Evolutionary conservation across 176 grass and related monocot species (phyloP), one percentile per base, ranked within the genome.

Genomic region (Carex cristatella): DNA sequence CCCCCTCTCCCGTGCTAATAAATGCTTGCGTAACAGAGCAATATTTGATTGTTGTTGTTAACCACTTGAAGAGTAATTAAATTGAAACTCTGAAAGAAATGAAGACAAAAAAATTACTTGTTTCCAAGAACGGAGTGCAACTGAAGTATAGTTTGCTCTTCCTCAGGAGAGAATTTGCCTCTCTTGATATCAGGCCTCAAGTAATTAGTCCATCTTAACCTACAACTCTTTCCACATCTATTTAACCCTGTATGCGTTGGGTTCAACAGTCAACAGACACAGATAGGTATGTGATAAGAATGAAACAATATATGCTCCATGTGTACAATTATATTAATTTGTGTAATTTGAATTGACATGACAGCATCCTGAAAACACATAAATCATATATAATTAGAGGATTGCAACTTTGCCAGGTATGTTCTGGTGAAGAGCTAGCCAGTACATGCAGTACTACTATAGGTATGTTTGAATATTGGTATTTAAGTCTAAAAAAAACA

Each of bases 201-300:
- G 68, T 89, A 89, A 59, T 89, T 89, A 37, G 58, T 86, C 88
- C 88, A 89, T 82, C 88, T 86, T 35, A 89, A 81, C 16, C 88
- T 89, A 77, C 88, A 89, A 58, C 88, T 89, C 66, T 89, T 89
- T 46, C 88, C 88, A 46, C 88, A 89, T 85, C 88, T 81, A 49
- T 89, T 89, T n/a, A 88, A 76, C 53, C 71, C 86, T 88, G 48
- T 48, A 42, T 3, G 57, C 13, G 27, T 77, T 56, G 10, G 2
- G 12, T 11, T 55, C 3, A 35, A 7, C 28, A 79, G 11, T 55
- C 3, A 35, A 7, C 28, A 79, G 11, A 69, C 27, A 32, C 23
- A 87, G 83, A 31, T 16, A 46, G 14, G 30, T 33, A 31, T 79
- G 5, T 58, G 30, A 11, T 56, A 1, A 79, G 12, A 58, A 79